phyloP scores from a whole-genome alignment of 805 yeast genomes.

The Candida koratica region DNA sequence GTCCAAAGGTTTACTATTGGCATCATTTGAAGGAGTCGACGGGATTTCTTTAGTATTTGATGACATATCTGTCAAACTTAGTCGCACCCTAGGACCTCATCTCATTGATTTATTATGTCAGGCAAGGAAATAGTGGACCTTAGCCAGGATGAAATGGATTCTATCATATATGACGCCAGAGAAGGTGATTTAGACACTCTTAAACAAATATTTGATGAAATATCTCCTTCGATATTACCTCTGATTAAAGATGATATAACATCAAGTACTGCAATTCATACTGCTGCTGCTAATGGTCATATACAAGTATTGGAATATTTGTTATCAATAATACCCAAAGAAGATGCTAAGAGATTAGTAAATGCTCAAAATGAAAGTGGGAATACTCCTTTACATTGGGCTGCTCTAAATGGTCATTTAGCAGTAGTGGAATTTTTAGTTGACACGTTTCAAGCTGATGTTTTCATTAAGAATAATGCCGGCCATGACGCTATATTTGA shows the following conservation, averaged over 20 bases:
- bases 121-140: constrained; percentile 25
- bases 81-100: constrained; percentile 1
- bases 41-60: constrained; percentile 22
- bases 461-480: constrained; percentile 67
- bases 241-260: constrained; percentile 60
- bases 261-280: constrained; percentile 76
- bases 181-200: constrained; percentile 80
- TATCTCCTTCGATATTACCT: constrained; percentile 42
- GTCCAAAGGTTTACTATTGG: background rate
- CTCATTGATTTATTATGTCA: constrained; percentile 12
- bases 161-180: constrained; percentile 78
- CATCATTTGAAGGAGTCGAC: background rate
- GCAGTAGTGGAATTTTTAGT: constrained; percentile 65
- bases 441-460: constrained; percentile 75
- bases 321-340: constrained; percentile 44
- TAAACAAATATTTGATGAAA: constrained; percentile 59
- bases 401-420: constrained; percentile 81
- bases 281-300: constrained; percentile 97
- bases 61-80: constrained; percentile 10
- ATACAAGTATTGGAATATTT: constrained; percentile 59
- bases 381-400: constrained; percentile 97
- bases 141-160: constrained; percentile 76
- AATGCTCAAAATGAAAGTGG: constrained; percentile 65
- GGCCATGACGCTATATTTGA: constrained; percentile 85
- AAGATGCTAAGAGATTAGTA: constrained; percentile 37